phyloP scores from a whole-genome alignment of 768 basidiomycete genomes.

The Postia placenta region DNA sequence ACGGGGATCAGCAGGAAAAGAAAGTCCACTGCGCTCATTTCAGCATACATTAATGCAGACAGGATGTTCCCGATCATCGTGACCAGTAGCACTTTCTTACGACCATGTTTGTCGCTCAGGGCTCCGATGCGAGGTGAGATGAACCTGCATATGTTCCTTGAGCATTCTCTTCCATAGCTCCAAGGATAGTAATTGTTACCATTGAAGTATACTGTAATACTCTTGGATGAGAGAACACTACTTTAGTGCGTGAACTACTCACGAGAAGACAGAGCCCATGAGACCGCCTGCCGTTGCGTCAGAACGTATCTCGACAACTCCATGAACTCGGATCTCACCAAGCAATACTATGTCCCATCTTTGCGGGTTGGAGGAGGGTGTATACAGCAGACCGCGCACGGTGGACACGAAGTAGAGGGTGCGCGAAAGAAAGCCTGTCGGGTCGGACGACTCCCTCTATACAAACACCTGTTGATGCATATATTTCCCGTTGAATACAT shows the following conservation, averaged over 20 bases:
- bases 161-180: neutral
- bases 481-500: conserved; percentile 1
- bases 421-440: conserved; percentile 63
- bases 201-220: conserved; percentile 66
- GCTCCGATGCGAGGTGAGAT: conserved; percentile 78
- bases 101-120: conserved; percentile 86
- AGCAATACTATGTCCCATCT: conserved; percentile 94
- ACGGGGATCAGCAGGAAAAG: conserved; percentile 4
- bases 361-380: conserved; percentile 51
- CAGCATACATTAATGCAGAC: conserved; percentile 76
- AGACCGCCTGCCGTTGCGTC: conserved; percentile 52
- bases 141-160: conserved; percentile 26
- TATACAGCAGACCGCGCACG: conserved; percentile 61
- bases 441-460: conserved; percentile 67
- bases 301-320: neutral
- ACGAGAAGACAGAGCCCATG: conserved; percentile 94
- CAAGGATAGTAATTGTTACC: conserved; percentile 10
- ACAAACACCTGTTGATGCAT: neutral
- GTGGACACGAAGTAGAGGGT: conserved; percentile 65
- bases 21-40: too few species aligned
- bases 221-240: neutral
- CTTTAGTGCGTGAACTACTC: conserved; percentile 25
- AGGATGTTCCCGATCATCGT: conserved; percentile 93
- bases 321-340: conserved; percentile 37
- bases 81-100: conserved; percentile 73